Conservation (phyloP, 2,329 filamentous ascomycete genomes). For the Xylariaceae sp. region DNA sequence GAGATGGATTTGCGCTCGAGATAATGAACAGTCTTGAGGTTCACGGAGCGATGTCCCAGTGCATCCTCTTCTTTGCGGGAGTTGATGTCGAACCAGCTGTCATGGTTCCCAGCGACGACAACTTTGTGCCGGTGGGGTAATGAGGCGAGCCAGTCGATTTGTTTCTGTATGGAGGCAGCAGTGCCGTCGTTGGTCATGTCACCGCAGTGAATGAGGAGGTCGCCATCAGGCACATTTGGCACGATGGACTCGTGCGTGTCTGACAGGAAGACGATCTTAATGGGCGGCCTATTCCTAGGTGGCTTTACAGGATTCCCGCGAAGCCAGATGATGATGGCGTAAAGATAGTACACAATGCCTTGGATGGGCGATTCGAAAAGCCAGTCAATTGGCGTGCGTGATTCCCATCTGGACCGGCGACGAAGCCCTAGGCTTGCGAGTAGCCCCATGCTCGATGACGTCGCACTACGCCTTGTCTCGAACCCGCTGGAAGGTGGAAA, state of each 20-base stretch:
- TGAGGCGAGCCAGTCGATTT: constrained; percentile 75
- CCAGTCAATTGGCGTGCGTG: constrained; percentile 54
- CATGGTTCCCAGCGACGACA: constrained; percentile 83
- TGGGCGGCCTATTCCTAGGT: constrained; percentile 48
- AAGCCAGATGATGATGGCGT: constrained; percentile 61
- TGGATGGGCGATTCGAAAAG: constrained; percentile 66
- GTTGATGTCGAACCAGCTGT: constrained; percentile 73
- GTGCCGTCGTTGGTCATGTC: constrained; percentile 76
- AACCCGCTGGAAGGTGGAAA: not conserved
- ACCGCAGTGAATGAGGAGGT: constrained; percentile 85
- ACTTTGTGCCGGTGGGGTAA: constrained; percentile 78
- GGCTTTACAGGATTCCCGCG: constrained; percentile 62
- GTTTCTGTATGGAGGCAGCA: constrained; percentile 69
- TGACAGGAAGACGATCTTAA: constrained; percentile 82
- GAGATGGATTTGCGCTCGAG: constrained; percentile 66
- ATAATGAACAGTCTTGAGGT: constrained; percentile 69
- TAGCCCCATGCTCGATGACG: constrained; percentile 38
- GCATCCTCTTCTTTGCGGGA: constrained; percentile 57
- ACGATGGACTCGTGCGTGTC: constrained; percentile 74
- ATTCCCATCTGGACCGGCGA: constrained; percentile 45
- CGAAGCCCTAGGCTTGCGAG: constrained; percentile 45
- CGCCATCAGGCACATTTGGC: constrained; percentile 64
- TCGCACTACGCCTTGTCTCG: not conserved
- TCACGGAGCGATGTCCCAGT: constrained; percentile 46
- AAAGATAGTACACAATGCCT: constrained; percentile 57